A percentile compares a stretch with the other conserved stretches of the same genome.
Conservation (phyloP, 257 asterid species). For the Anisodus tanguticus region DNA sequence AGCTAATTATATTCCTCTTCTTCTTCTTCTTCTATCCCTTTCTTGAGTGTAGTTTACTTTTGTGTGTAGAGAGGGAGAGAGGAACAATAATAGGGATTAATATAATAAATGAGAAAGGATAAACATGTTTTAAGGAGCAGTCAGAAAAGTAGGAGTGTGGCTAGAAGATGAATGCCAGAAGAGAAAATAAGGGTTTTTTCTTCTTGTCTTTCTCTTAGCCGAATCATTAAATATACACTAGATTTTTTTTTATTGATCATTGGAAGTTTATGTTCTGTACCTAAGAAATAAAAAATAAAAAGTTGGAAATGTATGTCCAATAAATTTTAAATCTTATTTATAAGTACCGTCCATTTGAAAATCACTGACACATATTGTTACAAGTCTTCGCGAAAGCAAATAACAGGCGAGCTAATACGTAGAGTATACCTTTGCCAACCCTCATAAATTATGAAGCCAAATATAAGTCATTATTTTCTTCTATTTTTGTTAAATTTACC, state of each 20-base stretch:
- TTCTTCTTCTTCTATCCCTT: conserved; percentile 25
- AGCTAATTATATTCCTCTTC: neutral
- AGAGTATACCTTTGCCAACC: neutral
- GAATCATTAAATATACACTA: conserved; percentile 44
- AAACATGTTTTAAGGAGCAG: conserved; percentile 43
- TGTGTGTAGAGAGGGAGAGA: conserved; percentile 31
- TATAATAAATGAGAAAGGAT: conserved; percentile 48
- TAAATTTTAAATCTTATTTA: neutral
- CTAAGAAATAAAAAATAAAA: neutral
- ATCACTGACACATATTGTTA: conserved; percentile 22
- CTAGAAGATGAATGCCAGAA: conserved; percentile 41
- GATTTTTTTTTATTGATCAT: neutral
- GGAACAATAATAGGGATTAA: conserved; percentile 33
- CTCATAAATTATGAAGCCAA: neutral
- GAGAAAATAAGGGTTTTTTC: conserved; percentile 48
- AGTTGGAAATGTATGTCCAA: conserved; percentile 27
- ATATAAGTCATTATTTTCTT: neutral
- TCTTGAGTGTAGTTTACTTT: neutral
- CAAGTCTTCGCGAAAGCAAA: neutral
- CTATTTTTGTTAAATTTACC: neutral
- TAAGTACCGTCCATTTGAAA: conserved; percentile 9
- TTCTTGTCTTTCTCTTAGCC: conserved; percentile 63
- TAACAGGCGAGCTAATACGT: neutral
- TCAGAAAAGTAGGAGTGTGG: conserved; percentile 37
- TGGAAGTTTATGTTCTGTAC: neutral